Base-by-base conservation (phyloP, 306 rosid genomes). In the Rubus idaeus region DNA sequence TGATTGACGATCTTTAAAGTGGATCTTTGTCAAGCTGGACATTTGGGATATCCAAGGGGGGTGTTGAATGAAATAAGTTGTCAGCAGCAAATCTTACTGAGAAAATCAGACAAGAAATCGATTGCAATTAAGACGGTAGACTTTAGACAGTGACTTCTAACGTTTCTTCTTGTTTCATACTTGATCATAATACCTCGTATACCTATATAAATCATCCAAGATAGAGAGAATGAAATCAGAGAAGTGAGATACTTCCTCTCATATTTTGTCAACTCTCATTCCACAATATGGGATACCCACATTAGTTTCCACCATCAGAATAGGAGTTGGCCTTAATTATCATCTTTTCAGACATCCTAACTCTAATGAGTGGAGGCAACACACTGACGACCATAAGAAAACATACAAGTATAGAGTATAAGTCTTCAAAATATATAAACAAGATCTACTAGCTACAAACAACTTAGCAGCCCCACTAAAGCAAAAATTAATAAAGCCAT, bases 351-450 rank as follows among this genome's bases (percentile, higher is more conserved):
- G 30, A 37, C 14, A 21, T 41, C 16, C 13, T 8, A 16, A 37
- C 61, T 61, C 79, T 46, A 46, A 70, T n/a, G 61, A 60, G 58
- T 47, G 16, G 41, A 47, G 14, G 12, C 47, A 64, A 61, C 71
- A 76, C 44, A 65, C 10, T 3, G 42, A 41, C 46, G n/a, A 18
- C 52, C 11, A 46, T 26, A 49, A 51, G 16, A 10, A 21, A 62
- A 51, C 68, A 53, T 17, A 53, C 53, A 5, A 42, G 44, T 10
- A 4, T 8, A 4, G 12, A 50, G 72, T 21, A 11, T 37, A 50
- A 37, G 20, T 20, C 61, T 10, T 46, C n/a, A 37, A 35, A 18
- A 47, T 20, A 45, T 46, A 47, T 46, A 63, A 39, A 14, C 3
- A 45, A 45, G 37, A 71, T 26, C 9, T 10, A 62, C 57, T 5